Percentiles rank a stretch among this genome's conserved stretches.
Conservation (phyloP, 805 yeast species). For the Wickerhamiella dianesei region DNA sequence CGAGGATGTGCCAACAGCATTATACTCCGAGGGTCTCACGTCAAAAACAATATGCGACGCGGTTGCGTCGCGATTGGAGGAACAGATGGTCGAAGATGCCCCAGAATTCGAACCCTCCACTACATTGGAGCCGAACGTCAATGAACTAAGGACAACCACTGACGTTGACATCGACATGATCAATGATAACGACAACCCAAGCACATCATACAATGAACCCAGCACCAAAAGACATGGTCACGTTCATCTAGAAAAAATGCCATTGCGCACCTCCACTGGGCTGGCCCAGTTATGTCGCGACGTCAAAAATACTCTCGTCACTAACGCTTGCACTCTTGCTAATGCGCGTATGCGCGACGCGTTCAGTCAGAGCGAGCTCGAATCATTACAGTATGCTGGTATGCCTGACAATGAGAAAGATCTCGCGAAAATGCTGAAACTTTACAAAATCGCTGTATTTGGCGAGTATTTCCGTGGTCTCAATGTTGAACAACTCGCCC, state of each 20-base stretch:
- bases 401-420: neutral
- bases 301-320: slow-evolving; percentile 18
- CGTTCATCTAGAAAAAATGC: neutral
- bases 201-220: neutral
- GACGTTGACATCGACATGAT: neutral
- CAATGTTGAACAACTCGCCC: neutral
- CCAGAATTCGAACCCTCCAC: neutral
- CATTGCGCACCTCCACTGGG: neutral
- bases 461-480: neutral
- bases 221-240: neutral
- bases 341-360: slow-evolving; percentile 38
- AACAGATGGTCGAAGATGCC: neutral
- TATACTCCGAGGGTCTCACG: slow-evolving; percentile 33
- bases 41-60: slow-evolving; percentile 29
- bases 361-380: slow-evolving; percentile 39
- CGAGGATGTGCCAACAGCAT: slow-evolving; percentile 45
- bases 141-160: neutral
- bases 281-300: slow-evolving; percentile 4
- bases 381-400: slow-evolving; percentile 33
- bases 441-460: neutral
- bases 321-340: slow-evolving; percentile 29
- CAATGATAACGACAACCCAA: neutral
- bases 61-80: neutral
- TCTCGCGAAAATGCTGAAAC: neutral
- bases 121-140: neutral